phyloP scores from a whole-genome alignment of 768 basidiomycete species.

The Termitomyces sp. region DNA sequence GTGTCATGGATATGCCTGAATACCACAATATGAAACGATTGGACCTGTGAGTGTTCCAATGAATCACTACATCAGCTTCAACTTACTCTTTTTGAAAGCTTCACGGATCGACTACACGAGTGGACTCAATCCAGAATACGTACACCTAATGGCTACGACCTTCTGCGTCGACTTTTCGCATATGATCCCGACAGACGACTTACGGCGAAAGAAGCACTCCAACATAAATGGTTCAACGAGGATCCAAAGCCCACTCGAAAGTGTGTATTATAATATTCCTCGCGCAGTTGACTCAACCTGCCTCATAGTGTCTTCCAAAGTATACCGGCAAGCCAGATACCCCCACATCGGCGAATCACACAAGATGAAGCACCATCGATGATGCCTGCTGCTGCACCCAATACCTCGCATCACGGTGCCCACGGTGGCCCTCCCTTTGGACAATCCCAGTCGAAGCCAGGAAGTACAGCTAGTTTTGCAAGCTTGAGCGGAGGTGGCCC shows the following conservation, averaged over 20 bases:
- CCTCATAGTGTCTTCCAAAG: constrained; percentile 67
- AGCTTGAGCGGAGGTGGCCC: constrained; percentile 53
- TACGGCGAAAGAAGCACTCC: constrained; percentile 75
- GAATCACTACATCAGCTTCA: background rate
- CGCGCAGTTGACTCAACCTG: background rate
- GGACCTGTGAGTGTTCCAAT: constrained; percentile 48
- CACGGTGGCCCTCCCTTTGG: constrained; percentile 31
- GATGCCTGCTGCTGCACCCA: constrained; percentile 57
- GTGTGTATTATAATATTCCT: constrained; percentile 39
- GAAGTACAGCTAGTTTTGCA: constrained; percentile 58
- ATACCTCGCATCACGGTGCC: constrained; percentile 35
- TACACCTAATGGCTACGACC: constrained; percentile 63
- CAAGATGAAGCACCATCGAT: constrained; percentile 90
- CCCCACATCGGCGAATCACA: constrained; percentile 84
- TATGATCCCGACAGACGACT: constrained; percentile 89
- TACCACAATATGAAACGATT: constrained; percentile 77
- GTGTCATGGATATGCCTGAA: constrained; percentile 81
- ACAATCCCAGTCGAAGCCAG: constrained; percentile 52
- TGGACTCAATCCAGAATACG: constrained; percentile 75
- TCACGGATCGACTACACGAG: constrained; percentile 53
- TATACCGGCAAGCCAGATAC: constrained; percentile 58
- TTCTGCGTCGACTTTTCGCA: constrained; percentile 79
- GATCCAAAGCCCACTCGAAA: constrained; percentile 83
- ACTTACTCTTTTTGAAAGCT: constrained; percentile 12
- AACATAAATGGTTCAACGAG: constrained; percentile 89